phyloP scores from a whole-genome alignment of 2,329 filamentous ascomycete species.

The Claviceps digitariae region DNA sequence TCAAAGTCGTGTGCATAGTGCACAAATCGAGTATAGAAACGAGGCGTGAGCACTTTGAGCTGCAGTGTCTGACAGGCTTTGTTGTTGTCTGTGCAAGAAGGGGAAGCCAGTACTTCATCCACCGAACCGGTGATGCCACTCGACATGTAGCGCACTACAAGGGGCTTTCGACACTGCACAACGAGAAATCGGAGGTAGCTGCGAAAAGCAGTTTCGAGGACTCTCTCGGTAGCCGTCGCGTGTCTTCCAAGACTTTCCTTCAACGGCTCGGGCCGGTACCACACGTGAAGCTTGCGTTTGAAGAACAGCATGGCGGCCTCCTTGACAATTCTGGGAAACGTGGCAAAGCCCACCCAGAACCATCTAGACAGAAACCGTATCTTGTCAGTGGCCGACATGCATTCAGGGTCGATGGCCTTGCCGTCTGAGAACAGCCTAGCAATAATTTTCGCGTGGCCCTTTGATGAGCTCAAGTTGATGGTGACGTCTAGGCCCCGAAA shows the following conservation, averaged over 20 bases:
- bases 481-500: constrained; percentile 39
- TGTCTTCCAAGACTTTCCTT: constrained; percentile 39
- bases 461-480: constrained; percentile 47
- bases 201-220: constrained; percentile 33
- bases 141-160: constrained; percentile 41
- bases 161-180: constrained; percentile 24
- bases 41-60: constrained; percentile 47
- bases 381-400: constrained; percentile 29
- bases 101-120: constrained; percentile 26
- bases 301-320: constrained; percentile 48
- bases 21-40: constrained; percentile 53
- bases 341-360: constrained; percentile 56
- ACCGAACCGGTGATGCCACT: constrained; percentile 28
- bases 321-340: constrained; percentile 50
- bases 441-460: constrained; percentile 46
- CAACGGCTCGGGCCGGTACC: constrained; percentile 50
- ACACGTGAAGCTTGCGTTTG: constrained; percentile 43
- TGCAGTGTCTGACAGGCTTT: constrained; percentile 27
- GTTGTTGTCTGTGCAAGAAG: constrained; percentile 9
- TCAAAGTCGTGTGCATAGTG: constrained; percentile 49
- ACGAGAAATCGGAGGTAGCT: constrained; percentile 37
- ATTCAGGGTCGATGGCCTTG: constrained; percentile 33
- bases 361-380: constrained; percentile 37
- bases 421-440: constrained; percentile 44
- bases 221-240: constrained; percentile 35